Base-by-base conservation (phyloP, 495 filamentous ascomycete genomes). In the Penicillium angulare region DNA sequence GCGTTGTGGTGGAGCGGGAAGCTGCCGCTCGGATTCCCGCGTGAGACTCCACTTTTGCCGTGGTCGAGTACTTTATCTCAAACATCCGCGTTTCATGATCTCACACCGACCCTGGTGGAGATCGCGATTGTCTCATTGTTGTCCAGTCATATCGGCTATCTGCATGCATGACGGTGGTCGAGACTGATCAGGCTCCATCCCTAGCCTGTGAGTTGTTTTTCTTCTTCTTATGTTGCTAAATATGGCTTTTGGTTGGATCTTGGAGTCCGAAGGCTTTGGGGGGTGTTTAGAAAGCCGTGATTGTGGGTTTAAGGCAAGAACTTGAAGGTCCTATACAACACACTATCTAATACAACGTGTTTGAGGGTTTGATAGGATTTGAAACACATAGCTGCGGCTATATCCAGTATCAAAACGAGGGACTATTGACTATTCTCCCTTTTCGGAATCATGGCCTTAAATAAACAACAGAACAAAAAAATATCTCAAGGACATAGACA, bases 51-150 rank as follows among this genome's bases (percentile, higher is more conserved):
- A 41, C 38, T 26, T 47, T 44, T 44, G 27, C 18, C 10, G 5
- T 13, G 18, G 38, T 41, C 43, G 43, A 33, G 33, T 32, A 32
- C 42, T 52, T 6, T 46, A 52, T 52, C 50, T 52, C 42, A 26
- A n/a, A 52, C 50, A 47, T 23, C 33, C 42, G 43, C 50, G 50
- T 52, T 52, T 52, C 50, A 52, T 21, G 12, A 23, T 46, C 43
- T 34, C 43, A 46, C 43, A 46, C 43, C 26, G 38, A 23, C 10
- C n/a, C 8, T 39, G 13, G 38, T 29, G 42, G 42, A 34, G 43
- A 33, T 46, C 6, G 18, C 16, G 13, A 10, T 23, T 33, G 17
- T 33, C 16, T 46, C 29, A 33, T 32, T 45, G 5, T 33, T 32
- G 24, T 22, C 42, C 43, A 23, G 18, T 35, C 7, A 46, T 10